phyloP scores from a whole-genome alignment of 345 rosid genomes.

The Citrus hindsii region DNA sequence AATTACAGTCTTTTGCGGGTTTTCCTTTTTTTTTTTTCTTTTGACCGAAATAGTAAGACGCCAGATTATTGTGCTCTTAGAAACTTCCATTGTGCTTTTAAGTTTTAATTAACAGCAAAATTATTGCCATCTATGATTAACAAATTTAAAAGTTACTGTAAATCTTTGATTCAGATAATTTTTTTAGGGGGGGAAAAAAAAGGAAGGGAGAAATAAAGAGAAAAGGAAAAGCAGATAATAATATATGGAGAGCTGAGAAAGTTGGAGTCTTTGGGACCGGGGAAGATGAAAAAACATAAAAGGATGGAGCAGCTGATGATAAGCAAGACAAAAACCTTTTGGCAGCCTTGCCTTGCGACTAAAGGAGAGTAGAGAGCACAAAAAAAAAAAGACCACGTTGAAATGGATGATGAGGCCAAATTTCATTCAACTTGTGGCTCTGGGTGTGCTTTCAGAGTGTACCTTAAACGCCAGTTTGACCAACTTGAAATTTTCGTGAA shows the following conservation, averaged over 20 bases:
- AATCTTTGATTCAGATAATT: background rate
- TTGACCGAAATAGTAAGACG: constrained; percentile 15
- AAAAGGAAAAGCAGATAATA: no score
- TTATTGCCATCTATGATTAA: background rate
- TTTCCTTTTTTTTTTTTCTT: no score
- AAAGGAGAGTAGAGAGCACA: background rate
- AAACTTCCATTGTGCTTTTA: background rate
- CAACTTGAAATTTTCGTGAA: background rate
- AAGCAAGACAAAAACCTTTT: constrained; percentile 7
- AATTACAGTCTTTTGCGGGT: no score
- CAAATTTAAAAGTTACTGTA: no score
- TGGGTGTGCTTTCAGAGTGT: background rate
- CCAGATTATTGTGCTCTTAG: background rate
- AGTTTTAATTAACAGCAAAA: background rate
- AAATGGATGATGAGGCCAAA: background rate
- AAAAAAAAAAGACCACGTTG: no score
- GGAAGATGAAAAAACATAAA: background rate
- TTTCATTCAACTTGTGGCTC: background rate
- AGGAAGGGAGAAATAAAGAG: no score
- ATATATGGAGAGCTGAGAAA: background rate
- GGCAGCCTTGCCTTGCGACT: constrained; percentile 20
- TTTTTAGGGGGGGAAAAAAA: no score
- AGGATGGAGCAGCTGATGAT: background rate
- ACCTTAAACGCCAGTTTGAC: constrained; percentile 20
- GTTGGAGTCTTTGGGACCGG: background rate